A percentile compares a stretch with the other conserved stretches of the same genome.
phyloP scores from a whole-genome alignment of 2,329 filamentous ascomycete genomes.

The Claviceps cyperi region DNA sequence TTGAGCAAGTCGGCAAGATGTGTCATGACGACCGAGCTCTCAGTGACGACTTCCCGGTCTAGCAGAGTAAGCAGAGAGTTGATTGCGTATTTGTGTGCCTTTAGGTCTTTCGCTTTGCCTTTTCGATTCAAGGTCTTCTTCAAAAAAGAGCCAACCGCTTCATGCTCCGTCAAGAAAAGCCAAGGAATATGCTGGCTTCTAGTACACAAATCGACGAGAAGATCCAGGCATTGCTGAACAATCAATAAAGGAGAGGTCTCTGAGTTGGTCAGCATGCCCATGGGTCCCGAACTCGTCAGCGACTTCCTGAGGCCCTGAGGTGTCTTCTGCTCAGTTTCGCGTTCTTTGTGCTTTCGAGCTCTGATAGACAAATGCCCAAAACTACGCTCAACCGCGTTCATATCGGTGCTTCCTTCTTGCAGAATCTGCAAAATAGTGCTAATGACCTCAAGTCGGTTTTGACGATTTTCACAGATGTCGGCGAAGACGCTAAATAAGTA shows the following conservation, averaged over 20 bases:
- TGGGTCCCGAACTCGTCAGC: constrained; percentile 40
- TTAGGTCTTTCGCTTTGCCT: constrained; percentile 75
- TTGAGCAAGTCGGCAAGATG: constrained; percentile 76
- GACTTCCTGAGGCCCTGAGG: constrained; percentile 68
- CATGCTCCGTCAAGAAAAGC: constrained; percentile 91
- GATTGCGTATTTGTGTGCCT: constrained; percentile 74
- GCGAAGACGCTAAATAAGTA: constrained; percentile 78
- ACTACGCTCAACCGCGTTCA: constrained; percentile 86
- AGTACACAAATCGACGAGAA: constrained; percentile 69
- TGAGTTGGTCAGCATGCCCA: constrained; percentile 45
- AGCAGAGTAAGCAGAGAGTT: constrained; percentile 80
- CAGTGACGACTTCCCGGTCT: constrained; percentile 89
- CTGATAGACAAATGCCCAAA: constrained; percentile 86
- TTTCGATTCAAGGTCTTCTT: constrained; percentile 70
- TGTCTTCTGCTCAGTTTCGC: constrained; percentile 50
- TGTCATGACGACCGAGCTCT: constrained; percentile 95
- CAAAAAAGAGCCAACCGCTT: constrained; percentile 54
- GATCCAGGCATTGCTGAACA: constrained; percentile 84
- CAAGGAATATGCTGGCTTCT: constrained; percentile 78
- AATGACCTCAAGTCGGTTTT: constrained; percentile 86
- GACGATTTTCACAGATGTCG: constrained; percentile 90
- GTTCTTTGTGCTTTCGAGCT: constrained; percentile 65
- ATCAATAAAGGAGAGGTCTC: constrained; percentile 91
- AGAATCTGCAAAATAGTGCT: constrained; percentile 85
- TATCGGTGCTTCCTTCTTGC: constrained; percentile 87